These are phyloP conservation scores for Aspergillus cristatus DNA, from an alignment of 495 filamentous ascomycete species.

Conservation along the genomic window DNA sequence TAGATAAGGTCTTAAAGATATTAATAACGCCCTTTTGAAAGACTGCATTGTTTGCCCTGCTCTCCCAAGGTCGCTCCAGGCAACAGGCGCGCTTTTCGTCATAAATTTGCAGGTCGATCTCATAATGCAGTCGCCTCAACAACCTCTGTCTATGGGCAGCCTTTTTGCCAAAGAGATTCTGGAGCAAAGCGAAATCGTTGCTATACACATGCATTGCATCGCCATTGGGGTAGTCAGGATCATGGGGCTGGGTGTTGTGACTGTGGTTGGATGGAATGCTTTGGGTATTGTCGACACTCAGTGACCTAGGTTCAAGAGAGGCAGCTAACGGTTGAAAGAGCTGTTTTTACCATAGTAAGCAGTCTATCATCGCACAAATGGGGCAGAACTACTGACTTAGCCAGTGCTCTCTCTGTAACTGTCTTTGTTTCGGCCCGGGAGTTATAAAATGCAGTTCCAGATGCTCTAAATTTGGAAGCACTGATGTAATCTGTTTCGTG, in stretches of 20 bases:
- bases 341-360: too few relatives aligned
- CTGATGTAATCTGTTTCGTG: not conserved
- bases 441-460: not conserved
- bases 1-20: too few relatives aligned
- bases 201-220: not conserved
- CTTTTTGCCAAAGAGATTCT: too few relatives aligned
- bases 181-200: too few relatives aligned
- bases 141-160: not conserved
- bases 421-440: not conserved
- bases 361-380: too few relatives aligned
- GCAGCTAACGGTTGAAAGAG: too few relatives aligned
- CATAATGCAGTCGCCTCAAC: conserved; percentile 1
- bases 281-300: conserved; percentile 1
- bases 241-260: not conserved
- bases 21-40: not conserved
- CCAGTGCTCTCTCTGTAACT: not conserved
- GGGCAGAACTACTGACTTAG: too few relatives aligned
- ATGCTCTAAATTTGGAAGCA: not conserved
- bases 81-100: not conserved
- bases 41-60: not conserved
- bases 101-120: conserved; percentile 3
- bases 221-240: conserved; percentile 1
- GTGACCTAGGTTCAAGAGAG: not conserved
- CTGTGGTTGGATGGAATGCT: conserved; percentile 2
- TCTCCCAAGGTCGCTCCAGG: conserved; percentile 2